Evolutionary conservation across 2,329 filamentous ascomycete genomes (phyloP).

Genomic region (Endocalyx cinctus): DNA sequence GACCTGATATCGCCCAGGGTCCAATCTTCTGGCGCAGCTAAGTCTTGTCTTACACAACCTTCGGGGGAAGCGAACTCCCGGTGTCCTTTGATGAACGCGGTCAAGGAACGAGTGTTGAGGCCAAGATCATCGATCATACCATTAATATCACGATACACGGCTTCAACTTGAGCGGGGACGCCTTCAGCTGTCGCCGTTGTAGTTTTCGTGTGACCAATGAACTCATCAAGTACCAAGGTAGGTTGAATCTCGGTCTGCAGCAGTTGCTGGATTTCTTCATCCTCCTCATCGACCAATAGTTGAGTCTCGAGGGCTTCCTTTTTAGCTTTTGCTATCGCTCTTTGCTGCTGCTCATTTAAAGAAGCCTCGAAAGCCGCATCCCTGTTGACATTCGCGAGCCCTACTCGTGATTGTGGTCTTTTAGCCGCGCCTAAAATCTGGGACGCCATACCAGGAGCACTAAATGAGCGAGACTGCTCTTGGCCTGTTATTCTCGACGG

Average conservation of each 20-base stretch:
- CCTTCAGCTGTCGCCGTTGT: slow-evolving; percentile 50
- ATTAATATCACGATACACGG: slow-evolving; percentile 75
- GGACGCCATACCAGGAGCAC: slow-evolving; percentile 55
- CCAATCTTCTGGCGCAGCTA: slow-evolving; percentile 67
- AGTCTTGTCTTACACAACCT: slow-evolving; percentile 57
- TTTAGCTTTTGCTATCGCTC: slow-evolving; percentile 47
- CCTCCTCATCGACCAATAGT: slow-evolving; percentile 62
- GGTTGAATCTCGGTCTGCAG: slow-evolving; percentile 57
- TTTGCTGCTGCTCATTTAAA: slow-evolving; percentile 47
- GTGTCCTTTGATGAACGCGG: slow-evolving; percentile 64
- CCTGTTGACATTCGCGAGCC: slow-evolving; percentile 35
- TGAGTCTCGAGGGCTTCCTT: slow-evolving; percentile 54
- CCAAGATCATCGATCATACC: slow-evolving; percentile 93
- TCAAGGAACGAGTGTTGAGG: slow-evolving; percentile 69
- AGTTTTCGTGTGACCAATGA: slow-evolving; percentile 58
- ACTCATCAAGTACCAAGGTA: slow-evolving; percentile 61
- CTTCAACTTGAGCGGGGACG: slow-evolving; percentile 59
- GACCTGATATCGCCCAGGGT: slow-evolving; percentile 71
- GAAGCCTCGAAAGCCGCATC: slow-evolving; percentile 38
- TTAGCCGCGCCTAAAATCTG: slow-evolving; percentile 42
- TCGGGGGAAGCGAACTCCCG: slow-evolving; percentile 48
- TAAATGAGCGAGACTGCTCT: slow-evolving; percentile 53
- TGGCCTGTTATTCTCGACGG: slow-evolving; percentile 44
- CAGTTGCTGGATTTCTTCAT: slow-evolving; percentile 61
- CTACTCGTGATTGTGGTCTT: slow-evolving; percentile 32